Conservation (phyloP, 345 rosid species). For the Moricandia arvensis region DNA sequence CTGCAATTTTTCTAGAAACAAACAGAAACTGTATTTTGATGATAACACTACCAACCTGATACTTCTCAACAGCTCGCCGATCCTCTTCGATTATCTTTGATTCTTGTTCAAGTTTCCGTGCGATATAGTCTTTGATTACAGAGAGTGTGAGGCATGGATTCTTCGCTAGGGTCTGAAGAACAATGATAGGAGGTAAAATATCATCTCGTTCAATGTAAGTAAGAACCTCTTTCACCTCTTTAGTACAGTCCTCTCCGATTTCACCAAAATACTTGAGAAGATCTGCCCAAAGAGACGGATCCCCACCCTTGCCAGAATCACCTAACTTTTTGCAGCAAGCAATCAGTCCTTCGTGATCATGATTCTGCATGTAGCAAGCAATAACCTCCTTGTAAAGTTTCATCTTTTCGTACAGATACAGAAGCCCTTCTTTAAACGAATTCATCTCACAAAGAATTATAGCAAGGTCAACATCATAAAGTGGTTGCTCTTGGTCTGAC, state of each 20-base stretch:
- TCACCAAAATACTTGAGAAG: slow-evolving; percentile 96
- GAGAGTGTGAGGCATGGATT: slow-evolving; percentile 95
- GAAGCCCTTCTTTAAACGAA: slow-evolving; percentile 77
- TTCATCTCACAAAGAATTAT: slow-evolving; percentile 96
- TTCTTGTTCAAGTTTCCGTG: slow-evolving; percentile 93
- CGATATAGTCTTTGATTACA: slow-evolving; percentile 92
- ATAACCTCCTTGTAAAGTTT: slow-evolving; percentile 92
- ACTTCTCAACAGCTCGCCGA: slow-evolving; percentile 82
- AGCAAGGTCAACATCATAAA: slow-evolving; percentile 95
- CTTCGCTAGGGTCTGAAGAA: slow-evolving; percentile 86
- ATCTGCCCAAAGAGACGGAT: slow-evolving; percentile 98
- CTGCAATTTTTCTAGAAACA: background rate
- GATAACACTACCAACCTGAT: slow-evolving; percentile 61
- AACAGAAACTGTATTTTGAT: background rate
- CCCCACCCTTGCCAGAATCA: slow-evolving; percentile 90
- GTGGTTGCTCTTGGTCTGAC: slow-evolving; percentile 81
- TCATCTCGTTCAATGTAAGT: slow-evolving; percentile 89
- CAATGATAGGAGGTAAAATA: slow-evolving; percentile 94
- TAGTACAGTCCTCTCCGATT: slow-evolving; percentile 96
- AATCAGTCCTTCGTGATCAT: slow-evolving; percentile 92
- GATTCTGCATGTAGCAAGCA: slow-evolving; percentile 97
- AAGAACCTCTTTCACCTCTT: slow-evolving; percentile 92
- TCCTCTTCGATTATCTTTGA: slow-evolving; percentile 94
- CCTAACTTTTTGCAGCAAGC: slow-evolving; percentile 96
- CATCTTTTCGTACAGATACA: slow-evolving; percentile 94